phyloP scores from a whole-genome alignment of 768 basidiomycete species.

The Heimioporus sp. region DNA sequence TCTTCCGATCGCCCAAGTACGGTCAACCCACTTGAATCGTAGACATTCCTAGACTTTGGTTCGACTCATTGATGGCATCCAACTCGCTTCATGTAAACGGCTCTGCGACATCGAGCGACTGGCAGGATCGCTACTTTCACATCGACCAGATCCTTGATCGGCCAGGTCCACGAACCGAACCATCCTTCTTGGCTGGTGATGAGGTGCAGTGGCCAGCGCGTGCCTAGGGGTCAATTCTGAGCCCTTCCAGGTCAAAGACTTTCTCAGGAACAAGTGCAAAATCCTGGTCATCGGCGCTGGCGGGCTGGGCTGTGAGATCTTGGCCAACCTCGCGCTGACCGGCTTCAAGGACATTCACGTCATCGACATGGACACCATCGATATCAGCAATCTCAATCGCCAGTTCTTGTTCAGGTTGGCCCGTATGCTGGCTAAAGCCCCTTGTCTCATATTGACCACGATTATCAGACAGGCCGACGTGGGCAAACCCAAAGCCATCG shows the following conservation, averaged over 20 bases:
- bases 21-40: neutral
- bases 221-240: neutral
- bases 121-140: constrained; percentile 69
- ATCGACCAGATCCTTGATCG: constrained; percentile 84
- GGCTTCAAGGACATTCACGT: constrained; percentile 99
- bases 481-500: constrained; percentile 89
- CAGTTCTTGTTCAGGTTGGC: constrained; percentile 94
- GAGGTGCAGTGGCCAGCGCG: constrained; percentile 47
- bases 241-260: constrained; percentile 71
- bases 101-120: constrained; percentile 38
- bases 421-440: neutral
- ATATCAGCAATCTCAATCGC: constrained; percentile 97
- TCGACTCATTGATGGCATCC: constrained; percentile 21
- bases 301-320: constrained; percentile 95
- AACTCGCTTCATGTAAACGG: constrained; percentile 34
- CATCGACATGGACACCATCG: constrained; percentile 99
- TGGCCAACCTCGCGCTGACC: constrained; percentile 92
- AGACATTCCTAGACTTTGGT: constrained; percentile 15
- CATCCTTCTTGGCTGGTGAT: constrained; percentile 77
- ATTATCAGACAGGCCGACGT: constrained; percentile 77
- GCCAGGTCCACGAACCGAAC: constrained; percentile 88
- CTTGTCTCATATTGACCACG: neutral
- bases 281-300: constrained; percentile 98
- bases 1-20: no score
- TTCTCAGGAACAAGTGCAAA: constrained; percentile 81